These are phyloP conservation scores for Magnusiomyces paraingens DNA, from an alignment of 1,139 yeast species.

Conservation along the genomic window DNA sequence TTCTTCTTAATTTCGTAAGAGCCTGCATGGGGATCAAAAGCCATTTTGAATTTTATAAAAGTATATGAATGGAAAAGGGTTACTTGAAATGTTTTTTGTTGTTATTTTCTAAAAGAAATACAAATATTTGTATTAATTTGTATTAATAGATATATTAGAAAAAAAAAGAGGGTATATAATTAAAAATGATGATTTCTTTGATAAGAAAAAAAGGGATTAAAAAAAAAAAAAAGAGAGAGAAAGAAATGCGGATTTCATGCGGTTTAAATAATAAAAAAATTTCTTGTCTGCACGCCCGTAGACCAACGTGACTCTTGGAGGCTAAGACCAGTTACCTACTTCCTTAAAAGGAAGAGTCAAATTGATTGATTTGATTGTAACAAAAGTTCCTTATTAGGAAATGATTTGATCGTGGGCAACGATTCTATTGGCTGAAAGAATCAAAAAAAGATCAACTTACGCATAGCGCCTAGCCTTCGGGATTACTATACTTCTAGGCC, in stretches of 20 bases:
- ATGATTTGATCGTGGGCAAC: neutral
- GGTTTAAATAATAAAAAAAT: neutral
- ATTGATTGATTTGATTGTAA: neutral
- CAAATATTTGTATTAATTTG: neutral
- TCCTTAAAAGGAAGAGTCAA: neutral
- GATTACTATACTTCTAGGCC: too few relatives aligned
- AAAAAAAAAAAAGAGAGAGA: neutral
- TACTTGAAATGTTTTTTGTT: neutral
- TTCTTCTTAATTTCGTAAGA: constrained; percentile 2
- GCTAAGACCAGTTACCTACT: neutral
- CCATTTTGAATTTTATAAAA: neutral
- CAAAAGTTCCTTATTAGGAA: neutral
- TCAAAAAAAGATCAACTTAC: too few relatives aligned
- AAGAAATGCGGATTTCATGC: neutral
- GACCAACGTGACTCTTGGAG: neutral
- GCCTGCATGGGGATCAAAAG: neutral
- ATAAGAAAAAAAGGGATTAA: neutral
- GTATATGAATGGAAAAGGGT: neutral
- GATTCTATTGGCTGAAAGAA: neutral
- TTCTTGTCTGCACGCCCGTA: neutral
- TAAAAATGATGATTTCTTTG: neutral
- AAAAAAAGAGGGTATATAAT: neutral
- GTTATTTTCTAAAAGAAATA: neutral
- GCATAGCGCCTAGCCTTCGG: too few relatives aligned
- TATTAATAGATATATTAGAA: neutral